Conservation (phyloP, 768 basidiomycete species). For the Filobasidium wieringae region DNA sequence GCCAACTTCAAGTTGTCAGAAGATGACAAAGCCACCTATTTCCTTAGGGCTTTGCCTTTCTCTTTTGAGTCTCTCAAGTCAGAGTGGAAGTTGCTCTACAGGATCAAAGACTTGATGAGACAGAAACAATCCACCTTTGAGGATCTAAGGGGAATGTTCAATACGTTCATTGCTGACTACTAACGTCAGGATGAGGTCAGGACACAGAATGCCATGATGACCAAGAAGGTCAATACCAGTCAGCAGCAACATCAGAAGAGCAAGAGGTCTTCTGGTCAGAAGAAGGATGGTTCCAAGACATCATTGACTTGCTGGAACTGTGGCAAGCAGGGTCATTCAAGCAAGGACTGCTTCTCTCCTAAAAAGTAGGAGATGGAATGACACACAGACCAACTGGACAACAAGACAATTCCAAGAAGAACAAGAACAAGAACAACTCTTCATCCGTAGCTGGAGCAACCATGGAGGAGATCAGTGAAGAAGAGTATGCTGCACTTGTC, state of each 20-base stretch:
- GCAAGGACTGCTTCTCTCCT: no score
- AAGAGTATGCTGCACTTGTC: no score
- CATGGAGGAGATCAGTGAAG: no score
- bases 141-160: constrained; percentile 4
- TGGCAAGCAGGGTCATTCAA: no score
- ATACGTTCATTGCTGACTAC: not conserved
- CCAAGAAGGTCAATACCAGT: constrained; percentile 1
- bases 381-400: not conserved
- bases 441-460: no score
- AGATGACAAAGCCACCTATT: constrained; percentile 3
- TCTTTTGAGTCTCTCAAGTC: not conserved
- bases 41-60: constrained; percentile 1
- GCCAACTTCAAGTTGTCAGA: not conserved
- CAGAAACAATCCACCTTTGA: no score
- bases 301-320: not conserved
- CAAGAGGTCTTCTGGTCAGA: no score
- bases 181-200: not conserved
- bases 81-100: no score
- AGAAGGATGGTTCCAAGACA: not conserved
- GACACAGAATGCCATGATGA: not conserved
- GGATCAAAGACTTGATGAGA: no score
- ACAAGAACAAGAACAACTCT: no score
- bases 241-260: no score
- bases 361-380: no score
- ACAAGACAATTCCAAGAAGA: not conserved